Conservation (phyloP, 1,284 basidiomycete species). For the Caloboletus inedulis region DNA sequence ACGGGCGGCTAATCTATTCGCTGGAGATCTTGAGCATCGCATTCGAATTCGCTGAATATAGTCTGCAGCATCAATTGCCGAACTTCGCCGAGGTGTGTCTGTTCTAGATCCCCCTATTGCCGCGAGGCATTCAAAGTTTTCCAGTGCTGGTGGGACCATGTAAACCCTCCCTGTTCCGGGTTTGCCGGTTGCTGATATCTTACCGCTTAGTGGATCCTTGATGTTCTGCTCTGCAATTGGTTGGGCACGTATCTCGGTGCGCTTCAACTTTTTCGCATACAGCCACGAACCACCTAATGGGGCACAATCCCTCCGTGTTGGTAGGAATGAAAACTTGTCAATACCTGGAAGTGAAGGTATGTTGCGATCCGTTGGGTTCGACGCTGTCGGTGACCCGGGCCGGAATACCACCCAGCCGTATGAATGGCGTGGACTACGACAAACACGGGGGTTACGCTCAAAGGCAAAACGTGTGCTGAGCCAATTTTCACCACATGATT, state of each 20-base stretch:
- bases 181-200: slow-evolving; percentile 10
- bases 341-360: slow-evolving; percentile 80
- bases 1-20: slow-evolving; percentile 4
- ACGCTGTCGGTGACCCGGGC: background rate
- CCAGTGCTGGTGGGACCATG: slow-evolving; percentile 88
- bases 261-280: slow-evolving; percentile 5
- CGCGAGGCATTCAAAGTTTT: slow-evolving; percentile 16
- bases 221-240: slow-evolving; percentile 85
- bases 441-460: slow-evolving; percentile 68
- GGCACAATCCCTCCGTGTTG: slow-evolving; percentile 9
- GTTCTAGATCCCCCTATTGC: slow-evolving; percentile 18
- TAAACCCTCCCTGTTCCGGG: slow-evolving; percentile 33
- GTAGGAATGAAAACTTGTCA: slow-evolving; percentile 81
- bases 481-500: slow-evolving; percentile 83
- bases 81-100: slow-evolving; percentile 75
- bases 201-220: slow-evolving; percentile 68
- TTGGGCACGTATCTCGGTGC: slow-evolving; percentile 74
- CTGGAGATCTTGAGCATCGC: slow-evolving; percentile 76
- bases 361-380: slow-evolving; percentile 2
- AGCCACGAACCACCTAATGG: slow-evolving; percentile 3
- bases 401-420: slow-evolving; percentile 53
- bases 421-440: slow-evolving; percentile 78
- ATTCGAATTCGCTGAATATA: slow-evolving; percentile 84
- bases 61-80: slow-evolving; percentile 75
- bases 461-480: slow-evolving; percentile 75